These are phyloP conservation scores for Coffea eugenioides DNA, from an alignment of 257 asterid genomes.

Conservation along the genomic window DNA sequence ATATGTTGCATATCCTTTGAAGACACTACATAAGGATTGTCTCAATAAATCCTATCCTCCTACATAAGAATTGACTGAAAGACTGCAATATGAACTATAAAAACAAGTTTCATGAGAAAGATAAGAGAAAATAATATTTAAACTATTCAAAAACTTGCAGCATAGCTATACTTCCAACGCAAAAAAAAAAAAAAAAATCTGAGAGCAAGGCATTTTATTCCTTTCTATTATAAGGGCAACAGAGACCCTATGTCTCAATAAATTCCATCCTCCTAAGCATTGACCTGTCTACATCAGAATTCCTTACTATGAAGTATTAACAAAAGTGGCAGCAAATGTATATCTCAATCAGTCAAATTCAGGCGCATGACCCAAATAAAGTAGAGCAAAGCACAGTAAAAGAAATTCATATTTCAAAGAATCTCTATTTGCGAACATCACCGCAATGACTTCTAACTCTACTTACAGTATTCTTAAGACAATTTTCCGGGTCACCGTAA, in stretches of 20 bases:
- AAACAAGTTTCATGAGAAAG: no score
- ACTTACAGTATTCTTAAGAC: constrained; percentile 72
- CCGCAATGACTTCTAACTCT: constrained; percentile 1
- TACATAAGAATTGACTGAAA: not conserved
- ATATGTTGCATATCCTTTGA: no score
- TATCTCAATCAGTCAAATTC: not conserved
- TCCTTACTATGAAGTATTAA: not conserved
- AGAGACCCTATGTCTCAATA: not conserved
- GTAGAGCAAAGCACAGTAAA: not conserved
- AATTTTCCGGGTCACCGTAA: constrained; percentile 60
- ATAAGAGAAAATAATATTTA: no score
- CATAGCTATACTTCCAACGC: no score
- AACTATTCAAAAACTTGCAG: no score
- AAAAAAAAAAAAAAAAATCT: not conserved
- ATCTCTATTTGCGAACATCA: not conserved
- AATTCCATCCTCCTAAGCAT: not conserved
- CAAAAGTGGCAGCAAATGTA: not conserved
- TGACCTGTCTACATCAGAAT: not conserved
- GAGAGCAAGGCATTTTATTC: not conserved
- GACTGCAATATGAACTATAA: not conserved
- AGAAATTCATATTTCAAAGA: not conserved
- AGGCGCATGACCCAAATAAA: not conserved
- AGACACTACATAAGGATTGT: no score
- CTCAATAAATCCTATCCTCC: no score
- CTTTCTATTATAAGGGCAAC: not conserved